Conservation (phyloP, 2,329 filamentous ascomycete genomes). For the Penicillium brevicompactum region DNA sequence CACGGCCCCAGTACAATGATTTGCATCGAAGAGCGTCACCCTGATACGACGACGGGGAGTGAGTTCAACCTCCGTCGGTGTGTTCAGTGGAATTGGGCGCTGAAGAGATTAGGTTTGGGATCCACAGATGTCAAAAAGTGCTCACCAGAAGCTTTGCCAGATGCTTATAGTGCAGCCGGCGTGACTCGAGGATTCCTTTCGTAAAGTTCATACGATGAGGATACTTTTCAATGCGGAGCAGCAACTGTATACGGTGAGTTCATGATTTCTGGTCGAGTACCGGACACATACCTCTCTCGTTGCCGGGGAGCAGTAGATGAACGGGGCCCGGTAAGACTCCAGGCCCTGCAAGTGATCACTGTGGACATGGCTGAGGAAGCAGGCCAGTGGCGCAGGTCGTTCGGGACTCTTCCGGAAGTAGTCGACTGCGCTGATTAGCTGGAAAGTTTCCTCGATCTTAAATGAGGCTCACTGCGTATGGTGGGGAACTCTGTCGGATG, state of each 20-base stretch:
- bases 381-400: constrained; percentile 68
- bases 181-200: constrained; percentile 73
- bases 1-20: constrained; percentile 85
- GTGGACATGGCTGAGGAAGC: constrained; percentile 90
- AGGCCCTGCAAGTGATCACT: constrained; percentile 85
- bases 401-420: constrained; percentile 68
- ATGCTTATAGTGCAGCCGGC: constrained; percentile 74
- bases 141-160: constrained; percentile 67
- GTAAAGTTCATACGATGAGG: constrained; percentile 80
- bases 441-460: constrained; percentile 1
- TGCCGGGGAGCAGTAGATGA: constrained; percentile 86
- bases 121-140: neutral
- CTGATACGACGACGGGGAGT: constrained; percentile 67
- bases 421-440: constrained; percentile 62
- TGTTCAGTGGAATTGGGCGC: constrained; percentile 81
- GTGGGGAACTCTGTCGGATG: constrained; percentile 68
- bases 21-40: constrained; percentile 86
- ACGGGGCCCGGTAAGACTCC: constrained; percentile 73
- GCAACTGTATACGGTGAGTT: constrained; percentile 49
- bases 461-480: constrained; percentile 61
- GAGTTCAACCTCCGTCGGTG: constrained; percentile 75
- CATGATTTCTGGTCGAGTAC: neutral
- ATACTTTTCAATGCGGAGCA: constrained; percentile 77
- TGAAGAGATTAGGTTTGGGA: constrained; percentile 29
- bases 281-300: constrained; percentile 64